Evolutionary conservation across 805 yeast species (phyloP).

Genomic region (Lipomyces spencermartinsiae): DNA sequence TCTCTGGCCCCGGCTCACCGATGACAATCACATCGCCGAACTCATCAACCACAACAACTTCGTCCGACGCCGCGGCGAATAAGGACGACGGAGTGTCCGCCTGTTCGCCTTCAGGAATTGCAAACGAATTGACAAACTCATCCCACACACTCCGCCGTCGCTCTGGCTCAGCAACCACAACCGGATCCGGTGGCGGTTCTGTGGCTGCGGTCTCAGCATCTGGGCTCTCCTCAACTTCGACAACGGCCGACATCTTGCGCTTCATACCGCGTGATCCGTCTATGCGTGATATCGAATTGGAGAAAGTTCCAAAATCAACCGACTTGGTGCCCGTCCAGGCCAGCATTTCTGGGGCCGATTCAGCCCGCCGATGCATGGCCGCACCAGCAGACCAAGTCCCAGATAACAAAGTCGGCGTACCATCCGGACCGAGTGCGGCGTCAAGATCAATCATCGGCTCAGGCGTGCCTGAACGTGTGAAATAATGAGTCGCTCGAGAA

Average conservation of each 20-base stretch:
- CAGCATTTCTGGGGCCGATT: slow-evolving; percentile 61
- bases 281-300: slow-evolving; percentile 17
- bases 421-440: slow-evolving; percentile 53
- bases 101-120: slow-evolving; percentile 32
- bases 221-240: slow-evolving; percentile 37
- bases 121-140: slow-evolving; percentile 35
- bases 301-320: slow-evolving; percentile 31
- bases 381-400: slow-evolving; percentile 25
- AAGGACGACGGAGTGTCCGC: not conserved
- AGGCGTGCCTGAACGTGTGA: slow-evolving; percentile 46
- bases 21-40: slow-evolving; percentile 32
- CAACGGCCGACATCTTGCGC: slow-evolving; percentile 43
- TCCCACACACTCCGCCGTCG: slow-evolving; percentile 34
- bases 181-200: not conserved
- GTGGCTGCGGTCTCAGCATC: slow-evolving; percentile 10
- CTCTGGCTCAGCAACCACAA: not conserved
- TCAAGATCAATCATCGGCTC: slow-evolving; percentile 65
- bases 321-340: slow-evolving; percentile 25
- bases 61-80: slow-evolving; percentile 20
- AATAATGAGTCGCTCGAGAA: slow-evolving; percentile 35
- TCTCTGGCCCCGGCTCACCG: slow-evolving; percentile 46
- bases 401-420: slow-evolving; percentile 42
- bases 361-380: slow-evolving; percentile 56
- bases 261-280: slow-evolving; percentile 38
- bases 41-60: slow-evolving; percentile 27